Percentiles rank a stretch among this genome's conserved stretches.
These are phyloP conservation scores for Leavenworthia alabamica DNA, from an alignment of 345 rosid species.

Conservation along the genomic window DNA sequence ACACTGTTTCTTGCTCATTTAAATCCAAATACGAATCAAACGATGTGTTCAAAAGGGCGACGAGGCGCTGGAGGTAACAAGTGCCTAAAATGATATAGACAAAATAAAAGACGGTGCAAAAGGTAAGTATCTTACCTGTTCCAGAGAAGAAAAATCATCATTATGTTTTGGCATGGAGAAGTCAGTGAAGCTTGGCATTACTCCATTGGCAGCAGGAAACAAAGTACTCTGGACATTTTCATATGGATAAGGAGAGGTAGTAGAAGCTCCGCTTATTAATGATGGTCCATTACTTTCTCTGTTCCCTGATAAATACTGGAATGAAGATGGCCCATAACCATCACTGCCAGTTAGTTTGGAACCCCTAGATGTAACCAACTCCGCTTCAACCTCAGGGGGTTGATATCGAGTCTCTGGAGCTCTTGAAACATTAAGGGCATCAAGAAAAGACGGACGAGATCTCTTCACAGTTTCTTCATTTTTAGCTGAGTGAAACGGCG, in stretches of 20 bases:
- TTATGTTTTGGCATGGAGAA: conserved; percentile 52
- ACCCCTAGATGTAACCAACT: conserved; percentile 29
- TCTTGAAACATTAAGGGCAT: conserved; percentile 63
- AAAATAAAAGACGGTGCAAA: not conserved
- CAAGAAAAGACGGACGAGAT: conserved; percentile 86
- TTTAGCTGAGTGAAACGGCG: conserved; percentile 31
- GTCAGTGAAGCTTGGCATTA: conserved; percentile 35
- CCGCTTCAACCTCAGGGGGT: conserved; percentile 34
- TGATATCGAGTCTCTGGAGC: conserved; percentile 42
- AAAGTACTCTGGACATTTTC: conserved; percentile 32
- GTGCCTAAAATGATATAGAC: too few relatives aligned
- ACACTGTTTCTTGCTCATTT: not conserved
- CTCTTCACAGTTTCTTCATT: conserved; percentile 52
- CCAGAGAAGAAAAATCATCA: conserved; percentile 87
- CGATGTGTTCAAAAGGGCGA: too few relatives aligned
- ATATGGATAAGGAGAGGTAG: conserved; percentile 28
- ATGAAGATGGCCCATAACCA: conserved; percentile 34
- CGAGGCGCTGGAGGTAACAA: too few relatives aligned
- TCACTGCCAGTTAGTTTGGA: conserved; percentile 35
- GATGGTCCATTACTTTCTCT: conserved; percentile 34
- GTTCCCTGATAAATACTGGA: conserved; percentile 30
- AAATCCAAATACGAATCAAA: conserved; percentile 9
- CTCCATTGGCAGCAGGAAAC: conserved; percentile 34
- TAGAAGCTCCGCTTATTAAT: conserved; percentile 24
- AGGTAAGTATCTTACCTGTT: conserved; percentile 54